Evolutionary conservation across 129 eudicot species (phyloP).

Genomic region (Cynara cardunculus): DNA sequence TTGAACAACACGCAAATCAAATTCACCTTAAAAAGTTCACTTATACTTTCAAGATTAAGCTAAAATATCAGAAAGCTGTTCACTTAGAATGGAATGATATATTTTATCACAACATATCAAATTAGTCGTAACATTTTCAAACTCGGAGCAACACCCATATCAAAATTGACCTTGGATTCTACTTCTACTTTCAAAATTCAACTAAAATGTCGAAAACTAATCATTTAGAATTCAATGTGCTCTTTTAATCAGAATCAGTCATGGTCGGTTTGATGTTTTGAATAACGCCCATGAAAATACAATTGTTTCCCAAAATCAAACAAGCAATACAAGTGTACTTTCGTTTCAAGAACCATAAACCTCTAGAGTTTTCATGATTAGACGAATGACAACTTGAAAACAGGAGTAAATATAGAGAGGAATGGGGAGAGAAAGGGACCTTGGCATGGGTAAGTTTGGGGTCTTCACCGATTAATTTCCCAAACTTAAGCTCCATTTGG

Average conservation of each 20-base stretch:
- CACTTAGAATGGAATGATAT: background rate
- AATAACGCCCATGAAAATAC: background rate
- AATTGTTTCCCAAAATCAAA: background rate
- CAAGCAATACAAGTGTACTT: background rate
- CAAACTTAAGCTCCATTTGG: conserved; percentile 76
- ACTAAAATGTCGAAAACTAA: too few relatives aligned
- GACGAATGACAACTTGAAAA: background rate
- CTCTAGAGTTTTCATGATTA: background rate
- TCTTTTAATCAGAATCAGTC: background rate
- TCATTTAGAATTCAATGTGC: too few relatives aligned
- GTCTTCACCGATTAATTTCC: conserved; percentile 77
- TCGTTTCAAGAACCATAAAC: background rate
- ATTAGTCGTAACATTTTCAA: background rate
- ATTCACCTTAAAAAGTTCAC: background rate
- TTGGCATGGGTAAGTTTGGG: conserved; percentile 83
- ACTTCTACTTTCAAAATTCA: conserved; percentile 10
- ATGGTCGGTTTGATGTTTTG: too few relatives aligned
- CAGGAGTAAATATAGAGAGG: background rate
- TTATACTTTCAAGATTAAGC: background rate
- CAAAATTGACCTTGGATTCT: background rate
- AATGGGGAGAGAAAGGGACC: conserved; percentile 41
- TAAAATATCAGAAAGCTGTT: background rate
- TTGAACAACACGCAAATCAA: conserved; percentile 5
- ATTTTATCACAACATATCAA: background rate
- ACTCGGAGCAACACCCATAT: background rate